phyloP scores from a whole-genome alignment of 2,329 filamentous ascomycete genomes.

The Talaromyces islandicus region DNA sequence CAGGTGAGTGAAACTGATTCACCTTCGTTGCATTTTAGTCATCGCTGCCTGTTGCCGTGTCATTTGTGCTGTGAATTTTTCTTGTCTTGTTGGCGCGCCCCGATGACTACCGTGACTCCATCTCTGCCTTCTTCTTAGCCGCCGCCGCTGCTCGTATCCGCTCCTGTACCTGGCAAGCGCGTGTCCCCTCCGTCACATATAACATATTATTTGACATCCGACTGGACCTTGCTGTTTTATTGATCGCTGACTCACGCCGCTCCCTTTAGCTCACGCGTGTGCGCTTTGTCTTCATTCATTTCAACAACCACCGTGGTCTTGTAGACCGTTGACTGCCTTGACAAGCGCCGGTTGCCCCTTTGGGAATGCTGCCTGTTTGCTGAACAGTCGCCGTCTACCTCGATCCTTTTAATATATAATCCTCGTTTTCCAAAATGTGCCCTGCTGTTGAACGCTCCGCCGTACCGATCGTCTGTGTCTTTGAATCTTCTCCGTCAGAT shows the following conservation, averaged over 20 bases:
- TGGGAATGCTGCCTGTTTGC: slow-evolving; percentile 26
- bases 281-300: neutral
- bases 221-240: neutral
- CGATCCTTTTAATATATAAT: slow-evolving; percentile 18
- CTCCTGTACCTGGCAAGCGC: neutral
- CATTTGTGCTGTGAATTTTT: neutral
- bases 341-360: slow-evolving; percentile 10
- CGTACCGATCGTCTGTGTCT: slow-evolving; percentile 34
- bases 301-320: neutral
- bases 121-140: neutral
- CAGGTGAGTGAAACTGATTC: neutral
- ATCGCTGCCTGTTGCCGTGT: neutral
- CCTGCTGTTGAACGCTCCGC: slow-evolving; percentile 24
- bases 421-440: slow-evolving; percentile 33
- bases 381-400: slow-evolving; percentile 23
- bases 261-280: neutral
- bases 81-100: neutral
- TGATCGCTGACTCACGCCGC: neutral
- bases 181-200: neutral
- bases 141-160: neutral
- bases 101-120: neutral
- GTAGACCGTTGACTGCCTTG: slow-evolving; percentile 12
- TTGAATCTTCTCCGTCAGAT: slow-evolving; percentile 26
- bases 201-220: neutral
- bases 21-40: neutral